These are phyloP conservation scores for Triticum aestivum DNA, from an alignment of 176 grass and related monocot species.

Conservation along the genomic window DNA sequence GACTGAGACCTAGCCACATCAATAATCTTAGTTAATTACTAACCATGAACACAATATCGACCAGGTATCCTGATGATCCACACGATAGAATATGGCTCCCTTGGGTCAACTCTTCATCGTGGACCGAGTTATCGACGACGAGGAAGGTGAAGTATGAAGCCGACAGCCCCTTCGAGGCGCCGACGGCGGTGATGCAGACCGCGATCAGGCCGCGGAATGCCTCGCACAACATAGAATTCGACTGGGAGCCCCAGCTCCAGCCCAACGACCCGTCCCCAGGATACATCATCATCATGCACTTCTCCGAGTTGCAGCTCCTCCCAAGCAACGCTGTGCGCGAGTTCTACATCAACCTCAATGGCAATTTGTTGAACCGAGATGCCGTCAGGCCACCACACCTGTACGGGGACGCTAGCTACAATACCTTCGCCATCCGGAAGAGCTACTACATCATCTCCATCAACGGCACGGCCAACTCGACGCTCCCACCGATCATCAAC, in stretches of 20 bases:
- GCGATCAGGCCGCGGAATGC: conserved; percentile 36
- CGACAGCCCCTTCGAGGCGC: neutral
- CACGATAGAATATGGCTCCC: conserved; percentile 28
- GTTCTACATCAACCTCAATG: conserved; percentile 41
- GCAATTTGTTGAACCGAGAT: neutral
- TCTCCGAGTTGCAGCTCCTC: conserved; percentile 39
- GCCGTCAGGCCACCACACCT: neutral
- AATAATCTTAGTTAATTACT: too few species aligned
- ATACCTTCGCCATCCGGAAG: neutral
- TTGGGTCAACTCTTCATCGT: neutral
- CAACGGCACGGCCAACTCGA: conserved; percentile 42
- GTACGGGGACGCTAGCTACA: neutral
- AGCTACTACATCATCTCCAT: conserved; percentile 31
- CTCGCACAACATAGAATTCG: conserved; percentile 37
- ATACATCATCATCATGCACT: conserved; percentile 24
- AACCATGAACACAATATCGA: neutral
- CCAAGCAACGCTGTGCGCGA: conserved; percentile 16
- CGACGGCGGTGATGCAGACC: conserved; percentile 56
- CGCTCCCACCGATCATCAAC: conserved; percentile 57
- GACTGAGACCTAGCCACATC: too few species aligned
- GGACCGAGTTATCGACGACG: conserved; percentile 24
- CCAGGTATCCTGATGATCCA: conserved; percentile 51
- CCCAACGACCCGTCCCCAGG: neutral
- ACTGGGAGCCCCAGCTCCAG: neutral
- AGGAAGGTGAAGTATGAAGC: neutral